A percentile compares a stretch with the other conserved stretches of the same genome.
These are phyloP conservation scores for Hypoxylon perforatum DNA, from an alignment of 495 filamentous ascomycete genomes.

Conservation along the genomic window DNA sequence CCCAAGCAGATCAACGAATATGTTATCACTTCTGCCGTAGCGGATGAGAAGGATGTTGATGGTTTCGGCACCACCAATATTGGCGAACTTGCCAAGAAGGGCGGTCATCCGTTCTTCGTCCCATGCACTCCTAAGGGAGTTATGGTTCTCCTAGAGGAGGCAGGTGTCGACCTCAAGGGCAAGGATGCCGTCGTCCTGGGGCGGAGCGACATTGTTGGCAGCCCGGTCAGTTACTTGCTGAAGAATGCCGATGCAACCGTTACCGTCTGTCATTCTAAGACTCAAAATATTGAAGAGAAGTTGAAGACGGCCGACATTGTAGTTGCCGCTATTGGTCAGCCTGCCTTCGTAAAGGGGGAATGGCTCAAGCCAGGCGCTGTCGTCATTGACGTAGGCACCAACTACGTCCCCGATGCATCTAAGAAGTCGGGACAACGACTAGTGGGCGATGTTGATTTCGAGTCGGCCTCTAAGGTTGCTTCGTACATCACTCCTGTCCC, in stretches of 20 bases:
- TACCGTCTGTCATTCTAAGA: conserved; percentile 93
- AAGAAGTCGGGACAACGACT: conserved; percentile 93
- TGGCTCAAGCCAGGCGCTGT: conserved; percentile 94
- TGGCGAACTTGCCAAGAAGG: conserved; percentile 93
- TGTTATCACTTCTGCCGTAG: conserved; percentile 86
- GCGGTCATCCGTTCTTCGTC: conserved; percentile 85
- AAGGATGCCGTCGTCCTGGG: conserved; percentile 96
- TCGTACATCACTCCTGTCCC: conserved; percentile 98
- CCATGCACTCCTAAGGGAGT: conserved; percentile 98
- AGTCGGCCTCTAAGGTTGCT: conserved; percentile 84
- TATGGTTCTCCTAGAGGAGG: conserved; percentile 88
- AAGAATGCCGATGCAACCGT: conserved; percentile 97
- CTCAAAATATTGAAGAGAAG: conserved; percentile 73
- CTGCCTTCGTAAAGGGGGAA: conserved; percentile 89
- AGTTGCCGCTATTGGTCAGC: conserved; percentile 89
- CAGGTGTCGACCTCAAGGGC: conserved; percentile 82
- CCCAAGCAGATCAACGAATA: conserved; percentile 91
- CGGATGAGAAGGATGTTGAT: conserved; percentile 96
- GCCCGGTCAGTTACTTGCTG: conserved; percentile 92
- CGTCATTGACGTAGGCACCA: conserved; percentile 97
- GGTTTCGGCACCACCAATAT: conserved; percentile 95
- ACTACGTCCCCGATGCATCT: conserved; percentile 92
- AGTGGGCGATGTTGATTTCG: conserved; percentile 96
- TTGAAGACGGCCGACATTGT: conserved; percentile 89
- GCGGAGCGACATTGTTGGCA: conserved; percentile 96